These are phyloP conservation scores for Scheffersomyces insectosa DNA, from an alignment of 1,139 yeast species.

Conservation along the genomic window DNA sequence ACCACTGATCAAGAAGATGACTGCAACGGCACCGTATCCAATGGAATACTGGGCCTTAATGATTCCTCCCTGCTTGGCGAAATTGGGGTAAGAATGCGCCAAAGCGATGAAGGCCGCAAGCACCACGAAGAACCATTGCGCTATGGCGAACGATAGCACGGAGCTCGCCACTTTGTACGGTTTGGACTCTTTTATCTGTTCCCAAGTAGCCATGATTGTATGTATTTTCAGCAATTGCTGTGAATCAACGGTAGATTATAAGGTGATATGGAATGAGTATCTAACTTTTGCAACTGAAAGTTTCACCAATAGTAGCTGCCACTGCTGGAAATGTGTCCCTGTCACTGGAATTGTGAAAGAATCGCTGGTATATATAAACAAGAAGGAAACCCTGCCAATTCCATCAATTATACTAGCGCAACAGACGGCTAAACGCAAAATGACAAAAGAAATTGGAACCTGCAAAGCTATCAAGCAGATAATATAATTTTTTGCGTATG, in stretches of 20 bases:
- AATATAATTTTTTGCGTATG: too few species aligned
- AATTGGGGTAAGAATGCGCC: slow-evolving; percentile 76
- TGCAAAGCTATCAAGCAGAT: slow-evolving; percentile 13
- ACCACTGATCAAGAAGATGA: slow-evolving; percentile 80
- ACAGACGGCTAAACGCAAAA: neutral
- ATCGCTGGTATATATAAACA: too few species aligned
- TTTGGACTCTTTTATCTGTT: slow-evolving; percentile 1
- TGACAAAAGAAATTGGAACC: neutral
- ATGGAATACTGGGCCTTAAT: slow-evolving; percentile 73
- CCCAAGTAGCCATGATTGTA: neutral
- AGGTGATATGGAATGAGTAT: too few species aligned
- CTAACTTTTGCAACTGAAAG: too few species aligned
- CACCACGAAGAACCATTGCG: slow-evolving; percentile 74
- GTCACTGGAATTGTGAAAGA: too few species aligned
- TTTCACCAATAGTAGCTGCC: too few species aligned
- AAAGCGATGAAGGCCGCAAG: slow-evolving; percentile 72
- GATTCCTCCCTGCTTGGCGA: slow-evolving; percentile 82
- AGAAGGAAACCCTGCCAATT: neutral
- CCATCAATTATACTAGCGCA: neutral
- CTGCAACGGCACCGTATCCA: slow-evolving; percentile 84
- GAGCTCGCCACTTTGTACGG: slow-evolving; percentile 2
- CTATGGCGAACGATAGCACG: slow-evolving; percentile 28
- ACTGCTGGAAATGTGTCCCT: too few species aligned
- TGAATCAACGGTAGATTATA: neutral
- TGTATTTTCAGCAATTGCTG: neutral